Conservation (phyloP, 2,329 filamentous ascomycete genomes). For the Fusarium albidum region DNA sequence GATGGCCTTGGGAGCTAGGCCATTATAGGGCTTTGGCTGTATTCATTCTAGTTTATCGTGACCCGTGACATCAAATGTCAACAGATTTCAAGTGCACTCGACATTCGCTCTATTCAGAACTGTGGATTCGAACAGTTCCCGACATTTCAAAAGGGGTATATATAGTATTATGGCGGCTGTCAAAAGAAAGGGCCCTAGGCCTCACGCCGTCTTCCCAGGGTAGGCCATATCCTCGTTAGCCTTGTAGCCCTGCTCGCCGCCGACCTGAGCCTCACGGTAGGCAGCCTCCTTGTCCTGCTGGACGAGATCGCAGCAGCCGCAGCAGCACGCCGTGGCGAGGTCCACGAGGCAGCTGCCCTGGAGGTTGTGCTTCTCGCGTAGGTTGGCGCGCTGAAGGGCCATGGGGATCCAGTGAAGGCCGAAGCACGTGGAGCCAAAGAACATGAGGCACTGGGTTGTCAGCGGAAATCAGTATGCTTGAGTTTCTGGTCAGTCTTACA, state of each 20-base stretch:
- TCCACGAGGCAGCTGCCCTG: constrained; percentile 54
- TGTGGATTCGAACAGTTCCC: constrained; percentile 5
- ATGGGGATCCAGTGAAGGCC: constrained; percentile 53
- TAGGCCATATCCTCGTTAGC: constrained; percentile 32
- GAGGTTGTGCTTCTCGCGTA: constrained; percentile 56
- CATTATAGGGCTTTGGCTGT: no score
- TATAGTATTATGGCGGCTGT: no score
- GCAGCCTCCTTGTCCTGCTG: constrained; percentile 58
- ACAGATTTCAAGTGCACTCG: not conserved
- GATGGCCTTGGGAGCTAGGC: no score
- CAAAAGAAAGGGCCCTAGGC: no score
- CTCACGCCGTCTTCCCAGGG: no score
- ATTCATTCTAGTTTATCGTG: no score
- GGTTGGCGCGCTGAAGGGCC: constrained; percentile 54
- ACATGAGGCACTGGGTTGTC: constrained; percentile 51
- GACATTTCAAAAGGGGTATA: no score
- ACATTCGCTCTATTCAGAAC: constrained; percentile 3
- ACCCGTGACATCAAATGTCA: no score
- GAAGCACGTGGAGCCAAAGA: constrained; percentile 51
- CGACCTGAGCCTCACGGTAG: constrained; percentile 43
- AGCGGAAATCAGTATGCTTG: accelerated
- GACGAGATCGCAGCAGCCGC: constrained; percentile 53
- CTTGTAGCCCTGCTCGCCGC: constrained; percentile 32
- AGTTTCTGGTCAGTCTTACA: constrained; percentile 41
- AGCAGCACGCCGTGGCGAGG: constrained; percentile 54